Percentiles rank a stretch among this genome's conserved stretches.
phyloP scores from a whole-genome alignment of 345 rosid species.

The Odontarrhena argentea region DNA sequence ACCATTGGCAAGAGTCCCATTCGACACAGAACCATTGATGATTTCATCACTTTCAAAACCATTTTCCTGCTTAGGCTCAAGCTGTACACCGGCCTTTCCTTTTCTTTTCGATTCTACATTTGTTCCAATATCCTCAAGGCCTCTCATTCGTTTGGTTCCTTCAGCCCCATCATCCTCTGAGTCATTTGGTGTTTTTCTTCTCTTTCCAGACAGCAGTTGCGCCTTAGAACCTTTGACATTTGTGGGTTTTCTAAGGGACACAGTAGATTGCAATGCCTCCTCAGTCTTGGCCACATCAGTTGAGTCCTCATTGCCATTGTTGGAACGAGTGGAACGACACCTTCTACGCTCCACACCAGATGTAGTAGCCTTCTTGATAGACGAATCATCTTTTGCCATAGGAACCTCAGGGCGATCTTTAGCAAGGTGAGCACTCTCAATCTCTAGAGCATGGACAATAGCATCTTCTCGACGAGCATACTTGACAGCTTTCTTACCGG shows the following conservation, averaged over 20 bases:
- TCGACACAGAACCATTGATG: conserved; percentile 50
- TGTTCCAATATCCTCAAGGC: conserved; percentile 85
- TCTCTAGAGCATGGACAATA: conserved; percentile 92
- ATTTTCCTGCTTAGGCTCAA: conserved; percentile 49
- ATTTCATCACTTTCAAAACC: conserved; percentile 47
- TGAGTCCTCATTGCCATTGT: conserved; percentile 52
- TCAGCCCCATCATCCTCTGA: conserved; percentile 92
- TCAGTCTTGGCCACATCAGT: conserved; percentile 48
- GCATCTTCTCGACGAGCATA: conserved; percentile 99
- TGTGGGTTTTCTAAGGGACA: conserved; percentile 57
- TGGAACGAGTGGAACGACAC: conserved; percentile 50
- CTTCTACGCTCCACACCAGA: conserved; percentile 48
- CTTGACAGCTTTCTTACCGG: conserved; percentile 79
- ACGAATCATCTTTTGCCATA: conserved; percentile 41
- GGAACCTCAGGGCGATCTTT: conserved; percentile 51
- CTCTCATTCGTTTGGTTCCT: conserved; percentile 92
- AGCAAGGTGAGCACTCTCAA: conserved; percentile 74
- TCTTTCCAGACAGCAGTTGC: conserved; percentile 52
- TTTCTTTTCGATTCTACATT: conserved; percentile 52
- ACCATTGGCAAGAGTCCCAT: conserved; percentile 56
- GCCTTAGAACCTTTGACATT: conserved; percentile 53
- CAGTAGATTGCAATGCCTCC: conserved; percentile 51
- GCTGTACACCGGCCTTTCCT: conserved; percentile 35
- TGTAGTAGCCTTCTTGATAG: conserved; percentile 44
- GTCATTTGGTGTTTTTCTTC: conserved; percentile 88